Evolutionary conservation across 2,329 filamentous ascomycete genomes (phyloP), one percentile per base, ranked within the genome.

Genomic region (Exserohilum turcica): DNA sequence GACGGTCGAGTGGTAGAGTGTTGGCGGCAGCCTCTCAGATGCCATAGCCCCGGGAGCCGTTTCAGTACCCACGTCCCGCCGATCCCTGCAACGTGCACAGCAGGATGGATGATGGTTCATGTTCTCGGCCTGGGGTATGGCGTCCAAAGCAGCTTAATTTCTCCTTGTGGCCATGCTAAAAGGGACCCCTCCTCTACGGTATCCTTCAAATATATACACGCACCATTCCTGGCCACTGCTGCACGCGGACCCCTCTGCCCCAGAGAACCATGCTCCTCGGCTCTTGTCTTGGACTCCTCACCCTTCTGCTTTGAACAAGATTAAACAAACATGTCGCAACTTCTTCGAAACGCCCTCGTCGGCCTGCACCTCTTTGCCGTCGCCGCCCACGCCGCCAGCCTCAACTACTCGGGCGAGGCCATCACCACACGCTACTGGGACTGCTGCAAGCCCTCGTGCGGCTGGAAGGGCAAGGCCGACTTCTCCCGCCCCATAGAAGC

Each of bases 401-500:
- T 69, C 45, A 64, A 68, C 47, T 61, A 67, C 48, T 66, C 62
- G 35, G 70, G 72, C 29, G 63, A 67, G 36, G 70, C 70, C 13
- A 35, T 72, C 35, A 74, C 72, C 10, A 73, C 70, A 36, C 70
- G 72, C 9, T 74, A 68, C 57, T 75, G 71, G 71, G 86, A 89
- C 70, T 89, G 87, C 77, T 89, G 86, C 77, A 90, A 90, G 78
- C 82, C 86, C 19, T 86, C 84, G 16, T 89, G 86, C 70, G 78
- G 79, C 3, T 80, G 86, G 86, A 68, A 77, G 10, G 79, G 73
- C 48, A 88, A 88, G 70, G 83, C 81, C 12, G 57, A 77, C 35
- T 78, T 85, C 69, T 75, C 73, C 52, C 66, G 68, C 43, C 80
- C 84, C 12, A 81, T 85, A 31, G 72, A 74, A 15, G 81, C 82